A percentile compares a stretch with the other conserved stretches of the same genome.
Evolutionary conservation across 2,329 filamentous ascomycete genomes (phyloP).

Genomic region (Alternaria viburni): DNA sequence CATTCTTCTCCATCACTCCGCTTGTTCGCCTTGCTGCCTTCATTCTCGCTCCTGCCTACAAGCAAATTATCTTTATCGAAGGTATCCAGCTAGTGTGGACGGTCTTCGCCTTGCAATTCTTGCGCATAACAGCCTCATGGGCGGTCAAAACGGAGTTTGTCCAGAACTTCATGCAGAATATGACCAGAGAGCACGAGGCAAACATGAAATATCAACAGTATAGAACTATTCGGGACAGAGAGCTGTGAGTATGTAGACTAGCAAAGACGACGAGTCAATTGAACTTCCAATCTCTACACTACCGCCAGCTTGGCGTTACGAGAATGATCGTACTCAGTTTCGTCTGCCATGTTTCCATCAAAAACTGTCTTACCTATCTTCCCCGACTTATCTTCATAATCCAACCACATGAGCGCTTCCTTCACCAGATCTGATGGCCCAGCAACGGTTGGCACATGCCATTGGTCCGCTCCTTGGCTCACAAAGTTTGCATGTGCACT

Average conservation of each 20-base stretch:
- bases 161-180: conserved; percentile 10
- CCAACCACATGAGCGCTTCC: not conserved
- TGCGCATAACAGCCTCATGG: conserved; percentile 13
- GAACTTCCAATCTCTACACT: not conserved
- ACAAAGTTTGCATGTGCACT: not conserved
- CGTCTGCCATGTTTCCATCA: not conserved
- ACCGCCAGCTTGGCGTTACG: not conserved
- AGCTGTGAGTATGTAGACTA: not conserved
- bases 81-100: conserved; percentile 3
- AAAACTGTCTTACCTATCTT: not conserved
- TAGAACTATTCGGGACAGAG: not conserved
- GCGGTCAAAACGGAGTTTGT: conserved; percentile 13
- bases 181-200: not conserved
- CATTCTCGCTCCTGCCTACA: conserved; percentile 15
- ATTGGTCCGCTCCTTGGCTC: not conserved
- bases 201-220: not conserved
- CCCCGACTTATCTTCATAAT: not conserved
- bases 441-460: not conserved
- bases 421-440: not conserved
- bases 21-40: conserved; percentile 14
- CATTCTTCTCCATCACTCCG: conserved; percentile 4
- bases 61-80: conserved; percentile 20
- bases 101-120: conserved; percentile 7
- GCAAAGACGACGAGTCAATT: not conserved
- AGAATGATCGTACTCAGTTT: not conserved